Percentiles rank a stretch among this genome's conserved stretches.
Conservation (phyloP, 2,329 filamentous ascomycete genomes). For the Colletotrichum sp. region DNA sequence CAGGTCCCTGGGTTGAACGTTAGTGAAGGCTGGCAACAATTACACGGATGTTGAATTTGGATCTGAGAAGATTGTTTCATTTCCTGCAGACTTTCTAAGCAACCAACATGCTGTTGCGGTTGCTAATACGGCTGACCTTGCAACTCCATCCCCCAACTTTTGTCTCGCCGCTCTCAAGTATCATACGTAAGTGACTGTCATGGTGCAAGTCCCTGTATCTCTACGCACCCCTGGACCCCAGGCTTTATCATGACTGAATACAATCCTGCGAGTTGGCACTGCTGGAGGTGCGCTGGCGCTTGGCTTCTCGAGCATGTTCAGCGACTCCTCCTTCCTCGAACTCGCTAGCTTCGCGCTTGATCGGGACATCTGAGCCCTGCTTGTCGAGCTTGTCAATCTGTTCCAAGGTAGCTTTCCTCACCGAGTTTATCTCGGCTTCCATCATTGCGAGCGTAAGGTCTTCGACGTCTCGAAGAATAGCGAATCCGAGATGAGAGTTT, state of each 20-base stretch:
- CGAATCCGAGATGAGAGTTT: not conserved
- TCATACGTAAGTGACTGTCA: not conserved
- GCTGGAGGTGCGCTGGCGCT: not conserved
- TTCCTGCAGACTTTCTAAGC: not conserved
- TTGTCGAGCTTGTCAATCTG: not conserved
- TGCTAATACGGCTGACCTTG: not conserved
- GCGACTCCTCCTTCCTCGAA: not conserved
- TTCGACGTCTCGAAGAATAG: not conserved
- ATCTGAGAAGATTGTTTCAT: not conserved
- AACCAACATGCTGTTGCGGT: not conserved
- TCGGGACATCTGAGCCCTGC: not conserved
- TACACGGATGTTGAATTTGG: not conserved
- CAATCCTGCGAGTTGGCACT: not conserved
- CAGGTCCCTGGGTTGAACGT: not conserved
- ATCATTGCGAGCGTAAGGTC: not conserved
- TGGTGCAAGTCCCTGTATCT: not conserved
- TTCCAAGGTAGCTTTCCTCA: not conserved
- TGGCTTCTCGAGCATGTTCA: not conserved
- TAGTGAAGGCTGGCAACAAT: not conserved
- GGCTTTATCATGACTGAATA: accelerated
- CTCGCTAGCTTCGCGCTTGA: not conserved
- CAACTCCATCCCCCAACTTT: not conserved
- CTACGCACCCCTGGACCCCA: not conserved
- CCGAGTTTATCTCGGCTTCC: not conserved
- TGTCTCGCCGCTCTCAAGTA: not conserved